phyloP scores from a whole-genome alignment of 2,329 filamentous ascomycete species.

The Epicoccum sorghinum region DNA sequence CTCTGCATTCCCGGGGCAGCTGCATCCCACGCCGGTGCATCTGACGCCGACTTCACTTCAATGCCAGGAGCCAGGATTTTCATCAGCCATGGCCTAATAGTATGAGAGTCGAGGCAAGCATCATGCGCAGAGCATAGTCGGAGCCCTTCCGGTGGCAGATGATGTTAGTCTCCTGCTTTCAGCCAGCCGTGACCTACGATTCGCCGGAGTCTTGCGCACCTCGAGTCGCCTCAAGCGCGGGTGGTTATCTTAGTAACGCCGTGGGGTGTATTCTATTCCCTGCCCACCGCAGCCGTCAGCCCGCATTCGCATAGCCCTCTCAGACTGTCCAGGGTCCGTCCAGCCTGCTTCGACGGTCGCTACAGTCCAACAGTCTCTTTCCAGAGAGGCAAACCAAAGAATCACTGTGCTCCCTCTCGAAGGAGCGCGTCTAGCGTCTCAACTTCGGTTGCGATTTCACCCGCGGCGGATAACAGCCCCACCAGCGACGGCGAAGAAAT shows the following conservation, averaged over 20 bases:
- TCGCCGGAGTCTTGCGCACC: neutral
- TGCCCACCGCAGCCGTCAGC: conserved; percentile 13
- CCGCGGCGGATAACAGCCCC: conserved; percentile 14
- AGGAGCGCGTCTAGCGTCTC: conserved; percentile 15
- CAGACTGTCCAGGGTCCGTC: conserved; percentile 7
- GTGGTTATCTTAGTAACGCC: conserved; percentile 22
- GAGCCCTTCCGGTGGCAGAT: neutral
- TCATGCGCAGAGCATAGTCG: conserved; percentile 4
- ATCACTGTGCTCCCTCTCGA: conserved; percentile 2
- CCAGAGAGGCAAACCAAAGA: neutral
- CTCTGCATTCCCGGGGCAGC: neutral
- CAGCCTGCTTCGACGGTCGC: conserved; percentile 3
- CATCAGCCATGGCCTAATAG: neutral
- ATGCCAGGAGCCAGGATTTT: neutral
- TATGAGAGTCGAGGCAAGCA: neutral
- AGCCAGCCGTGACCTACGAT: neutral
- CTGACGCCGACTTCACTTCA: conserved; percentile 9
- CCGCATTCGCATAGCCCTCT: conserved; percentile 16
- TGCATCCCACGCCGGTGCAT: conserved; percentile 15
- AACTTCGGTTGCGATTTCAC: conserved; percentile 14
- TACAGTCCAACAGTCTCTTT: neutral
- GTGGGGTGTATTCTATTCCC: conserved; percentile 16
- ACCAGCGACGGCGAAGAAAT: conserved; percentile 16
- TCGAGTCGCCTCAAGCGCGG: conserved; percentile 2
- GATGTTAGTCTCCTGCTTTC: neutral